Base-by-base conservation (phyloP, 768 basidiomycete species). In the Termitomyces eurrhizus region DNA sequence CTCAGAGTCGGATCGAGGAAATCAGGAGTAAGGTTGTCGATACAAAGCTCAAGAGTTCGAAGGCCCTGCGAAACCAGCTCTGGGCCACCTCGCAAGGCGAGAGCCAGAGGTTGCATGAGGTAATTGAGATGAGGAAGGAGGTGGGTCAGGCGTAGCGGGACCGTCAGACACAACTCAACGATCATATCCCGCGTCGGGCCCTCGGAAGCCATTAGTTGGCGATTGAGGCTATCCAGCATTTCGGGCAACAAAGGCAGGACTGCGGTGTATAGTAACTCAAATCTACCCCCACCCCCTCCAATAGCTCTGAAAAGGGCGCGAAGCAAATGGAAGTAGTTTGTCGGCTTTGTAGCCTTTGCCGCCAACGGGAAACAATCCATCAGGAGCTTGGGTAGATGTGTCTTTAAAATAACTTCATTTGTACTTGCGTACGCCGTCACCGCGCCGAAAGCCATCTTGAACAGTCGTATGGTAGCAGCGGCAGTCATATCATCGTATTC, bases 281-380 rank as follows among this genome's bases (percentile, higher is more conserved):
- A 97, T 32, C 92, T 82, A 9, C 95, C 96, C 0, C 93, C 93
- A 8, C 91, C 90, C 1, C 94, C 94, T 24, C 92, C 91, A 60
- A 95, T 95, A 32, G 89, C 91, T 54, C 95, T 86, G 78, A 99
- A 99, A 49, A 99, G 83, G 0, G 92, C 91, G 59, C 95, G 84
- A 12, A 98, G 83, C 24, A 98, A 83, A 69, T 93, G 88, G 74
- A 95, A 95, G 71, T 98, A 98, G 69, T 95, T 90, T 1, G 88
- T 86, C 1, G 97, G 92, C 67, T 94, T 93, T 29, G 88, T 80
- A 1, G 96, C 89, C 72, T 94, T 95, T 33, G 93, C 90, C 3
- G 96, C 94, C 56, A 95, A 80, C 41, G 94, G 92, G 72, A 99
- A 97, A 61, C 92, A 98, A 67, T 95, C 92, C 89, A 97, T 95